Conservation (phyloP, 2,329 filamentous ascomycete species). For the Nigrograna mackinnonii region DNA sequence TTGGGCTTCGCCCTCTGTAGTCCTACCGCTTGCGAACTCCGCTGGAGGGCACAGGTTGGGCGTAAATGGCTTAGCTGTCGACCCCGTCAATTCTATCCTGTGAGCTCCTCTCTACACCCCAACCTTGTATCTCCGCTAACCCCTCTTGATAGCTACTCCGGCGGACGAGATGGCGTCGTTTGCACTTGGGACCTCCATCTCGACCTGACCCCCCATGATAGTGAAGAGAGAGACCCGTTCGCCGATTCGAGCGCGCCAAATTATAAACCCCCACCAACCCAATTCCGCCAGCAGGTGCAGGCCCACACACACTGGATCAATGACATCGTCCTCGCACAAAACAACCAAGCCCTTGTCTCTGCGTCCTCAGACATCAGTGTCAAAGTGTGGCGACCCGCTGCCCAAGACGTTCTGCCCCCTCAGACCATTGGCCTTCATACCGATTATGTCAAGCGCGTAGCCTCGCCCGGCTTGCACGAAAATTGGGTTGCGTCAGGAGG, state of each 20-base stretch:
- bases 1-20: constrained; percentile 44
- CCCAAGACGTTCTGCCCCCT: constrained; percentile 65
- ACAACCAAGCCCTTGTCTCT: constrained; percentile 79
- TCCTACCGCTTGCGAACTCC: constrained; percentile 73
- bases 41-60: constrained; percentile 88
- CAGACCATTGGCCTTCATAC: constrained; percentile 87
- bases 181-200: constrained; percentile 93
- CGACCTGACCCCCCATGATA: constrained; percentile 55
- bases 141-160: constrained; percentile 77
- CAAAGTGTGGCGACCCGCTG: constrained; percentile 83
- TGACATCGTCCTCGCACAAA: constrained; percentile 80
- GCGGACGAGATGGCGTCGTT: constrained; percentile 90
- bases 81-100: constrained; percentile 82
- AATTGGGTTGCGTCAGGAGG: constrained; percentile 95
- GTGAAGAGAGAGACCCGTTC: constrained; percentile 46
- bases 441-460: constrained; percentile 95
- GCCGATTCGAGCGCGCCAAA: constrained; percentile 35
- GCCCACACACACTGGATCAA: constrained; percentile 98
- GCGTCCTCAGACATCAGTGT: constrained; percentile 94
- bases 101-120: constrained; percentile 51
- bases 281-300: constrained; percentile 66
- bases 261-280: constrained; percentile 51
- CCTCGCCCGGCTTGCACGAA: constrained; percentile 70
- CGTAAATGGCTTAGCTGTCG: constrained; percentile 91
- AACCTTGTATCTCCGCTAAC: constrained; percentile 11